Percentiles rank a stretch among this genome's conserved stretches.
These are phyloP conservation scores for Sodiomyces alkalinus DNA, from an alignment of 2,329 filamentous ascomycete genomes.

Conservation along the genomic window DNA sequence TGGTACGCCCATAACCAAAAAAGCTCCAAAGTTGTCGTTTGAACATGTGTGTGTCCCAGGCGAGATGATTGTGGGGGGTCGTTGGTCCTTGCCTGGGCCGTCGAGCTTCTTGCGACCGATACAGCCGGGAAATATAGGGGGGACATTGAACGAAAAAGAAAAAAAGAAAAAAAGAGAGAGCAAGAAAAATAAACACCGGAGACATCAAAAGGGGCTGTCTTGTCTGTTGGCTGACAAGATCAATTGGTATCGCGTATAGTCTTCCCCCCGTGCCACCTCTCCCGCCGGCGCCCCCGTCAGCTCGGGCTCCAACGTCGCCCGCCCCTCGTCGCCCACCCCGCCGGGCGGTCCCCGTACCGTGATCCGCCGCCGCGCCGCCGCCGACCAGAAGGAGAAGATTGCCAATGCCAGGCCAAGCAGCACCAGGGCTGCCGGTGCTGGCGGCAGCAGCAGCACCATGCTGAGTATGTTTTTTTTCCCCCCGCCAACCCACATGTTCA, in stretches of 20 bases:
- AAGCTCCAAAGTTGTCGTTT: too few species aligned
- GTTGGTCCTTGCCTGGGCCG: too few species aligned
- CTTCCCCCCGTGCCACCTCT: slow-evolving; percentile 45
- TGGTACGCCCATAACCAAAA: too few species aligned
- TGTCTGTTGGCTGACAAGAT: slow-evolving; percentile 1
- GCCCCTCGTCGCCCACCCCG: slow-evolving; percentile 73
- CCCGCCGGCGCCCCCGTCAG: slow-evolving; percentile 38
- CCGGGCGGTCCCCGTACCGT: slow-evolving; percentile 91
- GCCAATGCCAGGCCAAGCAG: slow-evolving; percentile 87
- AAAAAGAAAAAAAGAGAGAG: not conserved
- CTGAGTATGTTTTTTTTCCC: slow-evolving; percentile 41
- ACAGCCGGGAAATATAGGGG: too few species aligned
- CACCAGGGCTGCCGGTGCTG: slow-evolving; percentile 84
- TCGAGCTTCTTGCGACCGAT: too few species aligned
- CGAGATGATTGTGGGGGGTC: too few species aligned
- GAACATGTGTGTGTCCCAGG: too few species aligned
- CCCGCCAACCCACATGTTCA: too few species aligned
- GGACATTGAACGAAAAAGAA: too few species aligned
- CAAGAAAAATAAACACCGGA: not conserved
- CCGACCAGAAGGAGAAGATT: slow-evolving; percentile 93
- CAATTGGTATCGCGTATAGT: slow-evolving; percentile 22
- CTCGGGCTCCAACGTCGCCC: slow-evolving; percentile 55
- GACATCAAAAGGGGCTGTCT: too few species aligned
- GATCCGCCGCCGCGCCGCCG: slow-evolving; percentile 86
- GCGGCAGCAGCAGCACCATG: slow-evolving; percentile 96